A percentile compares a stretch with the other conserved stretches of the same genome.
Evolutionary conservation across 306 rosid genomes (phyloP).

Genomic region (Nissolia schottii): DNA sequence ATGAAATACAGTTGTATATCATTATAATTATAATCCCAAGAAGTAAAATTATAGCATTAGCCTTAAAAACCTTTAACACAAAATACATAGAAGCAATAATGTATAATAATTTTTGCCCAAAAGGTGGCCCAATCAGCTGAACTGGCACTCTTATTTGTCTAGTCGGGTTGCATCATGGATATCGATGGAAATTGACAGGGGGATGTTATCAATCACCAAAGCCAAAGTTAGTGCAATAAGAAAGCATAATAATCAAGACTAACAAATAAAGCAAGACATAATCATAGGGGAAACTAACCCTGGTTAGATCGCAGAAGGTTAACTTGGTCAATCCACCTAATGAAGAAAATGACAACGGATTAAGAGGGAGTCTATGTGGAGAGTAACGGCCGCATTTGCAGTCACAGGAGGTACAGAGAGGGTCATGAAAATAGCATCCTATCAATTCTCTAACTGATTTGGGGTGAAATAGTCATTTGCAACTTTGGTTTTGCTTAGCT

Average conservation of each 20-base stretch:
- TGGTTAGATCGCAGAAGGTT: conserved; percentile 24
- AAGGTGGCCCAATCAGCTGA: conserved; percentile 25
- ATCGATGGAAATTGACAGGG: conserved; percentile 24
- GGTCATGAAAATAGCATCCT: conserved; percentile 6
- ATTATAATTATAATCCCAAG: too few relatives aligned
- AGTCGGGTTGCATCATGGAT: conserved; percentile 24
- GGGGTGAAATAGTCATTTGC: conserved; percentile 27
- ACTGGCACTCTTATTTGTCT: neutral
- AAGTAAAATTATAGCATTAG: neutral
- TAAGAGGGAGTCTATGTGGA: neutral
- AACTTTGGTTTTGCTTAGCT: too few relatives aligned
- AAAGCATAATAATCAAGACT: conserved; percentile 29
- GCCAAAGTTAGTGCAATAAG: conserved; percentile 33
- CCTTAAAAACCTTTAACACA: neutral
- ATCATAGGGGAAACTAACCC: conserved; percentile 21
- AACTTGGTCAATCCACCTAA: conserved; percentile 2
- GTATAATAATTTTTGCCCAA: neutral
- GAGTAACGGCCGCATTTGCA: conserved; percentile 34
- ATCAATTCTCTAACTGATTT: conserved; percentile 20
- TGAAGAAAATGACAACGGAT: neutral
- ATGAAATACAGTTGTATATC: neutral
- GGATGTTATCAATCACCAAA: conserved; percentile 27
- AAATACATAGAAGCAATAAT: neutral
- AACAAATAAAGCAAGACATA: conserved; percentile 21
- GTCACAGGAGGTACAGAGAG: conserved; percentile 18